A percentile compares a stretch with the other conserved stretches of the same genome.
Conservation (phyloP, 108 stramenopile species). For the Poteriospumella lacustris region DNA sequence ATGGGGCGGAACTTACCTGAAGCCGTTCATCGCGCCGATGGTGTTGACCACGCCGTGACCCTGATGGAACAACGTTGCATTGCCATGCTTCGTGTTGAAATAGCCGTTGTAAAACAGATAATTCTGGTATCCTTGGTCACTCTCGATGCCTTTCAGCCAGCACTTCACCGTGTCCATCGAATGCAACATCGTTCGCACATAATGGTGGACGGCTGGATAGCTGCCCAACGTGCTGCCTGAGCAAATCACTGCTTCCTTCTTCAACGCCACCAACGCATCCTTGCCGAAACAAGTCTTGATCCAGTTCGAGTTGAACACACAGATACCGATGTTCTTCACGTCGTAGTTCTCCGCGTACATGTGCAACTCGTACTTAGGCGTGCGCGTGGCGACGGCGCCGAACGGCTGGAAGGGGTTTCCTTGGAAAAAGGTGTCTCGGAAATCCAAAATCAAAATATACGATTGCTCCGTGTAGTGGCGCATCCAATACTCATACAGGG, state of each 20-base stretch:
- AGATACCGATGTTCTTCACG: constrained; percentile 32
- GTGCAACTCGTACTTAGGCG: constrained; percentile 1
- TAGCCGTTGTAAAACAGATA: constrained; percentile 27
- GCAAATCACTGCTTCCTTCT: constrained; percentile 27
- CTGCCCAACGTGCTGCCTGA: constrained; percentile 31
- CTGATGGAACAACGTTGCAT: constrained; percentile 20
- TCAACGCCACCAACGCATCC: not conserved
- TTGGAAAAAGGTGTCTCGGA: constrained; percentile 37
- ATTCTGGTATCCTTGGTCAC: constrained; percentile 37
- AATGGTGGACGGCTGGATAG: not conserved
- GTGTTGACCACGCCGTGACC: constrained; percentile 35
- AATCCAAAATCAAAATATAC: constrained; percentile 29
- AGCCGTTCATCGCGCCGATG: constrained; percentile 36
- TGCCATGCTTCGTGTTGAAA: constrained; percentile 1
- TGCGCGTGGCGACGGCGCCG: not conserved
- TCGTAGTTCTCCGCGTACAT: constrained; percentile 27
- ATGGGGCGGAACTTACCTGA: not conserved
- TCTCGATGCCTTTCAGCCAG: constrained; percentile 26
- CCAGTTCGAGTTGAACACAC: constrained; percentile 27
- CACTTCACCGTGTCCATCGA: constrained; percentile 34
- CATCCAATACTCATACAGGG: constrained; percentile 28
- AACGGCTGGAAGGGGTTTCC: constrained; percentile 14
- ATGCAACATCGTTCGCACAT: constrained; percentile 20
- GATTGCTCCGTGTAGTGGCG: not conserved
- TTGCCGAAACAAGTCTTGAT: constrained; percentile 25